Base-by-base conservation (phyloP, 2,329 filamentous ascomycete species). In the Colletotrichum australisinense region DNA sequence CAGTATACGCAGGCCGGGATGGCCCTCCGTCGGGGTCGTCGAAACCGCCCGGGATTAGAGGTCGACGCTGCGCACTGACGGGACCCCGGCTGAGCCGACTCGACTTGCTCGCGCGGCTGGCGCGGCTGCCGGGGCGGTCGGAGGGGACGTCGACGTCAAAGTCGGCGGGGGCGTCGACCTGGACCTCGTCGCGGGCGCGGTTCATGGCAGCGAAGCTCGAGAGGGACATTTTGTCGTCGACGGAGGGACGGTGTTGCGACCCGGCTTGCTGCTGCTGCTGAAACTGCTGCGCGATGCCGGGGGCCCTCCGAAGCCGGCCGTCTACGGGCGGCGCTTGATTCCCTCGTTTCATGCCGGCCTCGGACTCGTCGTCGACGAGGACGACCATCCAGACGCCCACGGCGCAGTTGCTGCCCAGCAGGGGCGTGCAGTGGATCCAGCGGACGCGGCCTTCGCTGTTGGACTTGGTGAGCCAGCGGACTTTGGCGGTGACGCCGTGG, bases 371-470 rank as follows among this genome's bases (percentile, higher is more conserved):
- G 74, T 94, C 92, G 4, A 94, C 90, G 16, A 95, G 86, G 0
- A 95, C 88, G 6, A 95, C 86, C 91, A 95, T 93, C 93, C 93
- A 95, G 0, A 94, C 93, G 19, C 93, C 93, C 0, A 95, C 90
- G 4, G 88, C 85, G 1, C 92, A 91, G 75, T 91, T 91, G 55
- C 87, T 87, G 3, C 92, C 93, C 4, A 93, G 82, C 4, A 95
- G 83, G 3, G 93, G 93, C 26, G 93, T 95, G 78, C 92, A 93
- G 80, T 95, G 93, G 53, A 95, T 93, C 93, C 93, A 95, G 56
- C 93, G 88, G 62, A 88, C 87, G 22, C 92, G 87, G 0, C 93
- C 93, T 64, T 90, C 87, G 22, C 84, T 82, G 42, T 87, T 85
- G 5, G 81, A 81, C 56, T 85, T 84, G 58, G 85, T 87, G 1